Conservation (phyloP, 2,329 filamentous ascomycete species). For the Colletotrichum tabaci region DNA sequence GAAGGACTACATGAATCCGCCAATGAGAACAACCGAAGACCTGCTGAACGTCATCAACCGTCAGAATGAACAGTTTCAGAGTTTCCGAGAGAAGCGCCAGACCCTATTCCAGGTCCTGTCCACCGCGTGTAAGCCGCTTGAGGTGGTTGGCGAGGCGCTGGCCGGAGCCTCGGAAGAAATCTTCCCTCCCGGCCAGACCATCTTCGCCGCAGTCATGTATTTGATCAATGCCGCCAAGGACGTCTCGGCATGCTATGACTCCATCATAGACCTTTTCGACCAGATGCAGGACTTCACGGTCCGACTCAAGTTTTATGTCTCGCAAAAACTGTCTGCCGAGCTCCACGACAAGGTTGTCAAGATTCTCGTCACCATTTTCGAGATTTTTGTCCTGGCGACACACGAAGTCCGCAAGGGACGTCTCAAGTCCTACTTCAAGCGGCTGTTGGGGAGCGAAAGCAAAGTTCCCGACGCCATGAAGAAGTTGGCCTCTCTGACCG, state of each 20-base stretch:
- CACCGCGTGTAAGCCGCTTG: conserved; percentile 54
- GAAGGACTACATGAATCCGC: conserved; percentile 51
- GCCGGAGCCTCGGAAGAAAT: conserved; percentile 54
- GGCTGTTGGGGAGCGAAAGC: conserved; percentile 57
- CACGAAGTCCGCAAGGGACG: conserved; percentile 59
- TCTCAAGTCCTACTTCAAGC: conserved; percentile 58
- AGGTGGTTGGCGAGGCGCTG: conserved; percentile 56
- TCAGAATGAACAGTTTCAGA: conserved; percentile 54
- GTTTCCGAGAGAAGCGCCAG: conserved; percentile 55
- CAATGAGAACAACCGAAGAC: conserved; percentile 52
- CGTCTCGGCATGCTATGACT: conserved; percentile 61
- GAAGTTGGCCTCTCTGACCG: conserved; percentile 57
- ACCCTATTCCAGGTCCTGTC: conserved; percentile 53
- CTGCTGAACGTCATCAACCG: conserved; percentile 51
- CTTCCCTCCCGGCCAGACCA: conserved; percentile 58
- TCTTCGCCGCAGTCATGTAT: conserved; percentile 60
- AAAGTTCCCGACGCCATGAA: conserved; percentile 57
- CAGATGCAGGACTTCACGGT: conserved; percentile 60
- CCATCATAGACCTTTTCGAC: conserved; percentile 60
- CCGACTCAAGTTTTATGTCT: conserved; percentile 58
- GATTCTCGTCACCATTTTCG: conserved; percentile 60
- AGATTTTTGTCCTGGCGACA: conserved; percentile 60
- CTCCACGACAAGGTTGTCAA: conserved; percentile 57
- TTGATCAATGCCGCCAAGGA: conserved; percentile 61
- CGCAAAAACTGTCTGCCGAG: conserved; percentile 54